Evolutionary conservation across 2,329 filamentous ascomycete species (phyloP).

Genomic region (Diaporthe capsici): DNA sequence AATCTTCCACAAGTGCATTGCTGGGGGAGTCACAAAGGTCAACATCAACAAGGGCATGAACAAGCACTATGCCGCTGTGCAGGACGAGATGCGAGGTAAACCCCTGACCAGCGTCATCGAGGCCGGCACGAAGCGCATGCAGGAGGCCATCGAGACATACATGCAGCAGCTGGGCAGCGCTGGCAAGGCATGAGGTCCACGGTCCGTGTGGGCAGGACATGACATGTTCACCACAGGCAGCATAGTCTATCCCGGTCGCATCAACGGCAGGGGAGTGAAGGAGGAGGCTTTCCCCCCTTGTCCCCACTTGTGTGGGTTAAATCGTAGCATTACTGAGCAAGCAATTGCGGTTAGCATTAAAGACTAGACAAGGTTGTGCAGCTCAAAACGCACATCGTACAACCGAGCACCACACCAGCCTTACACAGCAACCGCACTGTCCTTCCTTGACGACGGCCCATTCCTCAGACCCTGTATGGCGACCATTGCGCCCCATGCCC

Average conservation of each 20-base stretch:
- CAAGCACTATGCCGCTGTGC: conserved; percentile 60
- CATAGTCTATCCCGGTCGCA: neutral
- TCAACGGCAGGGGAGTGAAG: neutral
- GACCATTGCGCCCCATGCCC: conserved; percentile 78
- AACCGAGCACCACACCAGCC: neutral
- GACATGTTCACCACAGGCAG: neutral
- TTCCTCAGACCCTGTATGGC: conserved; percentile 58
- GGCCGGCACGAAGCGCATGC: conserved; percentile 61
- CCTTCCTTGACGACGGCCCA: conserved; percentile 26
- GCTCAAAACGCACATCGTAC: neutral
- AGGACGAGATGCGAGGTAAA: conserved; percentile 61
- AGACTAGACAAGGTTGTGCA: neutral
- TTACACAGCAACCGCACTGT: neutral
- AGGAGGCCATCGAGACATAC: conserved; percentile 62
- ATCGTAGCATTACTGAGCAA: neutral
- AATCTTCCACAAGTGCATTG: conserved; percentile 61
- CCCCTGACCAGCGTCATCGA: conserved; percentile 64
- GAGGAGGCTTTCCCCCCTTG: neutral
- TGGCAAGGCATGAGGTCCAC: conserved; percentile 55
- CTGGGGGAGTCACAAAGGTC: conserved; percentile 61
- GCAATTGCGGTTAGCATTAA: neutral
- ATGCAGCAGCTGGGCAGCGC: conserved; percentile 61
- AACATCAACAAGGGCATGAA: conserved; percentile 69
- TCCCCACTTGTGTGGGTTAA: neutral
- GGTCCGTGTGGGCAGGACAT: conserved; percentile 20